phyloP scores from a whole-genome alignment of 2,329 filamentous ascomycete species.

The Tolypocladium ovalisporum region DNA sequence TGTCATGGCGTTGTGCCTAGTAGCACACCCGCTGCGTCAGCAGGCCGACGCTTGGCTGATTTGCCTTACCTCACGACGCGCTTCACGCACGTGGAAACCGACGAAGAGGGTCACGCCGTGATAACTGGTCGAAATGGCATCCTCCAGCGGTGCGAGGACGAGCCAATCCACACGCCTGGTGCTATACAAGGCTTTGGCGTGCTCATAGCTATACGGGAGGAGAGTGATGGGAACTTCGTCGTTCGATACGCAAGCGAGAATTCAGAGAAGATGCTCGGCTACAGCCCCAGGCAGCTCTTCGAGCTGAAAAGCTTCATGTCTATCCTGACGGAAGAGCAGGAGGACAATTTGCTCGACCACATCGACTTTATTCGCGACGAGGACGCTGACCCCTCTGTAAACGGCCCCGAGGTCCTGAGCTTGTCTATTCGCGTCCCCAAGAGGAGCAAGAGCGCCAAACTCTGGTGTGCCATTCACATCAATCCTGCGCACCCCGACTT shows the following conservation, averaged over 20 bases:
- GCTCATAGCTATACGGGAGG: conserved; percentile 63
- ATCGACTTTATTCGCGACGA: conserved; percentile 82
- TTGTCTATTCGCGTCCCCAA: conserved; percentile 55
- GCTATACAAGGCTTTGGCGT: conserved; percentile 73
- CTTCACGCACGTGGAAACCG: conserved; percentile 68
- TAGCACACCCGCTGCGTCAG: conserved; percentile 9
- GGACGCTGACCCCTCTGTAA: conserved; percentile 59
- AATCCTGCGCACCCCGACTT: conserved; percentile 57
- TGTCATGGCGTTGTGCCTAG: no score
- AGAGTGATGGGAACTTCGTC: conserved; percentile 53
- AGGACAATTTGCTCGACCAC: conserved; percentile 74
- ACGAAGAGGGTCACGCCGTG: conserved; percentile 68
- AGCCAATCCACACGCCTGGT: conserved; percentile 80
- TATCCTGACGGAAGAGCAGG: conserved; percentile 72
- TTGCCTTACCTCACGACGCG: conserved; percentile 54
- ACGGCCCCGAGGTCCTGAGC: conserved; percentile 80
- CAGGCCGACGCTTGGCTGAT: conserved; percentile 13
- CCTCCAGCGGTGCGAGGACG: conserved; percentile 76
- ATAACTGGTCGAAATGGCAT: conserved; percentile 68
- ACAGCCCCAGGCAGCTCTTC: conserved; percentile 67
- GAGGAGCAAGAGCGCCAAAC: conserved; percentile 44
- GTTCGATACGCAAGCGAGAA: conserved; percentile 77
- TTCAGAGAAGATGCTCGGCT: conserved; percentile 62
- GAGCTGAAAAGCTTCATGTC: conserved; percentile 66
- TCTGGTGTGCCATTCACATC: conserved; percentile 83